A percentile compares a stretch with the other conserved stretches of the same genome.
These are phyloP conservation scores for Dryadomyces sulphureus DNA, from an alignment of 2,329 filamentous ascomycete genomes.

Conservation along the genomic window DNA sequence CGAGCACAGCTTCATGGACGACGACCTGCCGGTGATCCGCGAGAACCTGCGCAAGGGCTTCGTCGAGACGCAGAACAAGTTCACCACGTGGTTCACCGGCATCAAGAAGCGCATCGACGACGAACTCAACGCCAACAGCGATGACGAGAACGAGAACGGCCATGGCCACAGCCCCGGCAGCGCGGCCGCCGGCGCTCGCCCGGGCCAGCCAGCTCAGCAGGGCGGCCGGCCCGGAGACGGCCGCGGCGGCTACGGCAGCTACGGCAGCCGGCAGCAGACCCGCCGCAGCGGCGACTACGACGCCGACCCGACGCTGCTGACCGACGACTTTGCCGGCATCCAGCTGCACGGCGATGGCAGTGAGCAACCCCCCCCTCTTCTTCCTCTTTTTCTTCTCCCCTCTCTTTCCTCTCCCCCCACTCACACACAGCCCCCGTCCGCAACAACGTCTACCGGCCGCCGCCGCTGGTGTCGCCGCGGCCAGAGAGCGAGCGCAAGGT, in stretches of 20 bases:
- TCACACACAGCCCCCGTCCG: slow-evolving; percentile 39
- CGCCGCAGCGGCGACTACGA: slow-evolving; percentile 85
- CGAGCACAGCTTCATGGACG: slow-evolving; percentile 87
- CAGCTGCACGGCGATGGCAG: slow-evolving; percentile 47
- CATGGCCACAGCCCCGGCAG: not conserved
- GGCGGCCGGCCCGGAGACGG: slow-evolving; percentile 12
- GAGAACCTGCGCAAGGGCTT: slow-evolving; percentile 94
- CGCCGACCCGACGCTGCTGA: slow-evolving; percentile 78
- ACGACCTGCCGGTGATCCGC: slow-evolving; percentile 84
- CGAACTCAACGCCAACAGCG: slow-evolving; percentile 60
- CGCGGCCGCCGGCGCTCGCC: not conserved
- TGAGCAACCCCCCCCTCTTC: slow-evolving; percentile 23
- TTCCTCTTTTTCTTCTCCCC: not conserved
- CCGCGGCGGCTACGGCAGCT: slow-evolving; percentile 28
- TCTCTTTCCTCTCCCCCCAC: not conserved
- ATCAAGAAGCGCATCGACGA: slow-evolving; percentile 91
- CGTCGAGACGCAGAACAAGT: slow-evolving; percentile 78
- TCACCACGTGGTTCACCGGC: slow-evolving; percentile 84
- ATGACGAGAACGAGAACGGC: slow-evolving; percentile 25
- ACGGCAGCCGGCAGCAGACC: slow-evolving; percentile 28
- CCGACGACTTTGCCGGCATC: slow-evolving; percentile 73
- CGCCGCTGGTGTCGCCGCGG: slow-evolving; percentile 35
- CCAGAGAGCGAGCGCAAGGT: slow-evolving; percentile 35
- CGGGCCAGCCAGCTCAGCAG: slow-evolving; percentile 7
- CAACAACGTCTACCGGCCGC: slow-evolving; percentile 64